Percentiles rank a stretch among this genome's conserved stretches.
Evolutionary conservation across 768 basidiomycete genomes (phyloP).

Genomic region (Suillus spraguei): DNA sequence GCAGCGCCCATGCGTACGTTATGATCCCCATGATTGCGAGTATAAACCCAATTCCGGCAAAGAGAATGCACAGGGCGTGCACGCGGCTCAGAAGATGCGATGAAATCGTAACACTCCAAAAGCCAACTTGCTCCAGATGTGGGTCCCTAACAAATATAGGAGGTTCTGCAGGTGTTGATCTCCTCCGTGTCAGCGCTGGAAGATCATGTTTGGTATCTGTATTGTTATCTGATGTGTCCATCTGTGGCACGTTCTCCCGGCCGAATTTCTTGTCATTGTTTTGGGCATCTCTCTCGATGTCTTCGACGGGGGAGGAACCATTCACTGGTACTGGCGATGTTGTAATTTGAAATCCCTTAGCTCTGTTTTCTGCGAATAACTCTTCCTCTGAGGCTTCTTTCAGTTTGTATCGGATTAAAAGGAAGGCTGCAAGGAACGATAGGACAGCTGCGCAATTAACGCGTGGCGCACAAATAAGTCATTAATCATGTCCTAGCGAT

Average conservation of each 20-base stretch:
- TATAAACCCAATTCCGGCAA: constrained; percentile 50
- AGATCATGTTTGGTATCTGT: not conserved
- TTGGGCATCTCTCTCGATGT: constrained; percentile 16
- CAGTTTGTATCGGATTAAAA: constrained; percentile 56
- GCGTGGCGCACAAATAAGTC: not conserved
- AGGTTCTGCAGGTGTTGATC: constrained; percentile 22
- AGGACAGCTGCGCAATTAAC: constrained; percentile 35
- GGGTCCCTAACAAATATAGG: constrained; percentile 47
- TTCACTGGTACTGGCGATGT: constrained; percentile 22
- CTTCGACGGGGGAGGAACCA: constrained; percentile 14
- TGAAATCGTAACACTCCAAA: constrained; percentile 38
- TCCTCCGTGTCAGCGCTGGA: not conserved
- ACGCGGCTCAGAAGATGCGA: constrained; percentile 49
- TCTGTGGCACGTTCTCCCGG: not conserved
- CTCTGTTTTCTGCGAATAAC: constrained; percentile 35
- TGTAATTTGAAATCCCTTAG: constrained; percentile 15
- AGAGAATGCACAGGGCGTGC: constrained; percentile 49
- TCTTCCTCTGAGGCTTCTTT: constrained; percentile 54
- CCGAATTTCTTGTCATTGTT: not conserved
- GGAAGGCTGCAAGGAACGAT: constrained; percentile 58
- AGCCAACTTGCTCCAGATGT: constrained; percentile 54
- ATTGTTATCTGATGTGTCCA: not conserved
- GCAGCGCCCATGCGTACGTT: constrained; percentile 52
- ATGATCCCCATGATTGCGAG: constrained; percentile 53
- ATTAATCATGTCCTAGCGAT: constrained; percentile 27